Percentiles rank a stretch among this genome's conserved stretches.
Conservation (phyloP, 306 rosid species). For the Prunus salicina region DNA sequence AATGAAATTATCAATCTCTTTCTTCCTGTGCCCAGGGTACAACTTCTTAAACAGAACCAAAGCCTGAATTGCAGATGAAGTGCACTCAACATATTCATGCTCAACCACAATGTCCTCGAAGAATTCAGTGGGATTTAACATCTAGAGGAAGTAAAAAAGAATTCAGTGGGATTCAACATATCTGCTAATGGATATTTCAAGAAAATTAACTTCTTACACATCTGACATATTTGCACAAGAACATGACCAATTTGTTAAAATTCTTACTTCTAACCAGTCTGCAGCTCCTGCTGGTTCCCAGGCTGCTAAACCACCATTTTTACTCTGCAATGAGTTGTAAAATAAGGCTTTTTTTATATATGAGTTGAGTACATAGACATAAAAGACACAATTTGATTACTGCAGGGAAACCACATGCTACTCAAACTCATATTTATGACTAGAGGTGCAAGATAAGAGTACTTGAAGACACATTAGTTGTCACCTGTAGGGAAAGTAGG, state of each 20-base stretch:
- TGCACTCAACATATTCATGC: constrained; percentile 12
- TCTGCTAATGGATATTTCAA: too few species aligned
- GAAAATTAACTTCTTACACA: too few species aligned
- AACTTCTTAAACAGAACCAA: too few species aligned
- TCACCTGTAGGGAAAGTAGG: constrained; percentile 57
- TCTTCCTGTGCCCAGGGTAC: too few species aligned
- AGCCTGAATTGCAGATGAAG: background rate
- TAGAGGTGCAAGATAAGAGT: too few species aligned
- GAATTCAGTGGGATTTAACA: constrained; percentile 7
- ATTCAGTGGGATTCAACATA: background rate
- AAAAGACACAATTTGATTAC: too few species aligned
- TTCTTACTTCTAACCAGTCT: constrained; percentile 7
- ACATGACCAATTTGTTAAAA: background rate
- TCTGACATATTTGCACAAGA: too few species aligned
- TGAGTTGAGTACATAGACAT: too few species aligned
- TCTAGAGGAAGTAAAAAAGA: background rate
- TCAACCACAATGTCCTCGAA: constrained; percentile 4
- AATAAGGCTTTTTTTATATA: background rate
- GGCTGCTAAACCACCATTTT: constrained; percentile 60
- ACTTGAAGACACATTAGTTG: background rate
- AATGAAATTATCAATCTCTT: too few species aligned
- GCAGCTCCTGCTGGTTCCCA: constrained; percentile 65
- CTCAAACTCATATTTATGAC: too few species aligned
- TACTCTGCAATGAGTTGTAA: constrained; percentile 37
- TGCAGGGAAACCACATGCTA: too few species aligned